These are phyloP conservation scores for Musa acuminata DNA, from an alignment of 176 grass and related monocot genomes.

Conservation along the genomic window DNA sequence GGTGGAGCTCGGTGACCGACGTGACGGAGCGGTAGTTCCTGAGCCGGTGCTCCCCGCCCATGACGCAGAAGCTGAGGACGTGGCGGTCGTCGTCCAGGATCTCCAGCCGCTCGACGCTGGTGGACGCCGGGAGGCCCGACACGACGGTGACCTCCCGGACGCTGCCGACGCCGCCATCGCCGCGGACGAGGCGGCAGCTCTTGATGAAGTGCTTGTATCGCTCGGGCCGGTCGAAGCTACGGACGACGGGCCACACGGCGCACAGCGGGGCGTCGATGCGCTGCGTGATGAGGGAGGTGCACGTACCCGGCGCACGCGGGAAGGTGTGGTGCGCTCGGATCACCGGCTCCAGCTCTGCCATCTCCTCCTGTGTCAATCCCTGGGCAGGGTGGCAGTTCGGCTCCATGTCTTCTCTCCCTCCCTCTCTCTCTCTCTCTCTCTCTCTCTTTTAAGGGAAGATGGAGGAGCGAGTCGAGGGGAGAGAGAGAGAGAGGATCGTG, in stretches of 20 bases:
- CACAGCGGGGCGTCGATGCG: constrained; percentile 54
- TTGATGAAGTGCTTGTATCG: constrained; percentile 99
- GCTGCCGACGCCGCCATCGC: constrained; percentile 73
- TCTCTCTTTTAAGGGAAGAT: neutral
- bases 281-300: constrained; percentile 77
- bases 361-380: neutral
- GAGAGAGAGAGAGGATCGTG: no score
- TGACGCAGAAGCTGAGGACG: constrained; percentile 82
- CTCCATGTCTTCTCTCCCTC: neutral
- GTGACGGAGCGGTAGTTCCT: constrained; percentile 93
- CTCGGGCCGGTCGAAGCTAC: constrained; percentile 62
- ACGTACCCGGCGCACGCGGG: constrained; percentile 3
- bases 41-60: constrained; percentile 85
- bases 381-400: neutral
- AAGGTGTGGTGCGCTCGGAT: neutral
- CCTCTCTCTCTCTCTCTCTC: neutral
- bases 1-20: constrained; percentile 68
- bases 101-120: constrained; percentile 92
- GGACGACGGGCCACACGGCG: constrained; percentile 79
- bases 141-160: constrained; percentile 79
- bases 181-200: constrained; percentile 35
- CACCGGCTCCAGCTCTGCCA: neutral
- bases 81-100: constrained; percentile 79
- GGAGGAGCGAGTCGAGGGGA: no score
- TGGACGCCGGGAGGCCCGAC: constrained; percentile 72